Conservation (phyloP, 2,329 filamentous ascomycete species). For the Fusarium xylarioides region DNA sequence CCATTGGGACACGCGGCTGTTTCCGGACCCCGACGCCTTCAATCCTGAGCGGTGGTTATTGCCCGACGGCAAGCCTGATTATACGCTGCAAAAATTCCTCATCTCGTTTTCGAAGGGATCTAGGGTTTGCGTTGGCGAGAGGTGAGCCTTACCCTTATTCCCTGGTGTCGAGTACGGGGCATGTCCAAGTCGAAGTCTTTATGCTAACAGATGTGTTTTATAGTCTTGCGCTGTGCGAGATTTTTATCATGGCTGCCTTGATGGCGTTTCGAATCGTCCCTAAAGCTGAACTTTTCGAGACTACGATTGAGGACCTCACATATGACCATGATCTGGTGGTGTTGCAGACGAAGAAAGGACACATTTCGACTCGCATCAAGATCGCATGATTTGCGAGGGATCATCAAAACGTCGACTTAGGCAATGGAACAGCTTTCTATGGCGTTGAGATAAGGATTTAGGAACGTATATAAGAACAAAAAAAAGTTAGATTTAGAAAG, state of each 20-base stretch:
- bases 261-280: conserved; percentile 28
- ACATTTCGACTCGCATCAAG: conserved; percentile 17
- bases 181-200: background rate
- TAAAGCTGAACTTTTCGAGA: conserved; percentile 21
- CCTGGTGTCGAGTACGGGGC: fast-evolving
- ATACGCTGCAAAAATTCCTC: conserved; percentile 37
- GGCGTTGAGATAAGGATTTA: background rate
- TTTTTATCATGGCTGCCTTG: conserved; percentile 28
- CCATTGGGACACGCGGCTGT: conserved; percentile 45
- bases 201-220: background rate
- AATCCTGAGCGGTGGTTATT: conserved; percentile 45
- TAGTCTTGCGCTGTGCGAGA: conserved; percentile 34
- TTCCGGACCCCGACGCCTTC: conserved; percentile 46
- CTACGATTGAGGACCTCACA: conserved; percentile 26
- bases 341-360: conserved; percentile 33
- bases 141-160: conserved; percentile 8
- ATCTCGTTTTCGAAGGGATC: conserved; percentile 35
- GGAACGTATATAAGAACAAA: background rate
- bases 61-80: conserved; percentile 35
- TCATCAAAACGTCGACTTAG: no score
- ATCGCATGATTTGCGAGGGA: background rate
- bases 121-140: conserved; percentile 34
- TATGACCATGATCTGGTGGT: conserved; percentile 36
- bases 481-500: background rate
- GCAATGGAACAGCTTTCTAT: background rate